These are phyloP conservation scores for Odontarrhena argentea DNA, from an alignment of 345 rosid genomes.

Conservation along the genomic window DNA sequence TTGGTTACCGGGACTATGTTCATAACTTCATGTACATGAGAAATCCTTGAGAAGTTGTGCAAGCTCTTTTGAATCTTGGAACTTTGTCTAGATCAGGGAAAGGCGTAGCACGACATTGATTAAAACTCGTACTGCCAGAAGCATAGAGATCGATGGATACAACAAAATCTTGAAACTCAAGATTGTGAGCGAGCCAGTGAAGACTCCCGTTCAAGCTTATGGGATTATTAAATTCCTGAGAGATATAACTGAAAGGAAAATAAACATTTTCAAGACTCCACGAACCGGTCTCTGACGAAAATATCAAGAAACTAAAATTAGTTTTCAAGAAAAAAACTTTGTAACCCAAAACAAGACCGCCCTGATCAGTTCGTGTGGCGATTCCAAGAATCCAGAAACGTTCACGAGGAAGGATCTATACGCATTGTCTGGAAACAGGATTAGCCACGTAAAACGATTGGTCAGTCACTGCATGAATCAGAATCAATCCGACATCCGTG, in stretches of 20 bases:
- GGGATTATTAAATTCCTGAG: neutral
- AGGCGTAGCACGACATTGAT: neutral
- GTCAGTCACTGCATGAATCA: neutral
- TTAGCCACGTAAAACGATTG: slow-evolving; percentile 1
- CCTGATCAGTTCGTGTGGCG: neutral
- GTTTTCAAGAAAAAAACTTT: neutral
- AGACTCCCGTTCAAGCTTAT: slow-evolving; percentile 22
- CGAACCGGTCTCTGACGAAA: slow-evolving; percentile 25
- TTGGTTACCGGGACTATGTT: neutral
- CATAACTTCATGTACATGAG: slow-evolving; percentile 15
- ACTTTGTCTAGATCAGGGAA: neutral
- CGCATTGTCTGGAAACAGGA: neutral
- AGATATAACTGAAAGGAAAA: neutral
- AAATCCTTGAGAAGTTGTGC: slow-evolving; percentile 7
- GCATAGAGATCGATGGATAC: slow-evolving; percentile 5
- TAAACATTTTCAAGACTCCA: neutral
- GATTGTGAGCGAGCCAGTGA: neutral
- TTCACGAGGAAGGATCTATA: neutral
- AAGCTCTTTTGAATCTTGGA: neutral
- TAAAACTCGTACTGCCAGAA: neutral
- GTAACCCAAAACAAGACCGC: slow-evolving; percentile 4
- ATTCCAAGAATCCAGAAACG: slow-evolving; percentile 11
- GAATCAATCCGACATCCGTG: slow-evolving; percentile 10
- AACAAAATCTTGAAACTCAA: neutral
- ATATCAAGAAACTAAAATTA: slow-evolving; percentile 1